Conservation (phyloP, 139 green algal genomes). For the Haematococcus sp. region DNA sequence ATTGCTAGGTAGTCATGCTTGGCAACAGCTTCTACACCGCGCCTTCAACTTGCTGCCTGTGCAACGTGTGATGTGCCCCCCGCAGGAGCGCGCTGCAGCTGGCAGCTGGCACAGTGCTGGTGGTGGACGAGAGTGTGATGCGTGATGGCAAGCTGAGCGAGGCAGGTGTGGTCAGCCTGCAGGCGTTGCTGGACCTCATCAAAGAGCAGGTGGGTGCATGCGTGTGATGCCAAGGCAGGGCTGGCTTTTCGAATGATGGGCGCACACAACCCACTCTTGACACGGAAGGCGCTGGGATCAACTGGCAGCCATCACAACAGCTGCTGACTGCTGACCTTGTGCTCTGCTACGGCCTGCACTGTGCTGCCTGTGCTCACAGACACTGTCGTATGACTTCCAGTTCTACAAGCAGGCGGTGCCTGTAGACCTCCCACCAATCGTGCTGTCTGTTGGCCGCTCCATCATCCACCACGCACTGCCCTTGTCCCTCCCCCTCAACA, state of each 20-base stretch:
- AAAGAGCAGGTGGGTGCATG: constrained; percentile 5
- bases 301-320: no score
- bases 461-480: constrained; percentile 37
- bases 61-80: not conserved
- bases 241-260: no score
- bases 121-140: constrained; percentile 76
- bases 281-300: no score
- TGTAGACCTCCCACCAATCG: constrained; percentile 49
- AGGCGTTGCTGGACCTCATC: constrained; percentile 55
- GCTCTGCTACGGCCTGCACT: no score
- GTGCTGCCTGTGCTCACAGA: no score
- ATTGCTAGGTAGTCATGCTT: no score
- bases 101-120: constrained; percentile 47
- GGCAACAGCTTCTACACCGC: no score
- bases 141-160: constrained; percentile 49
- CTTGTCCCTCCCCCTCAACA: constrained; percentile 39
- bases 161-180: constrained; percentile 55
- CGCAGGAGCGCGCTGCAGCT: constrained; percentile 52
- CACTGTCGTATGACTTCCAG: constrained; percentile 69
- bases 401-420: constrained; percentile 61
- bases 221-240: not conserved
- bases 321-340: no score
- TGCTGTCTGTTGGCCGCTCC: constrained; percentile 49
- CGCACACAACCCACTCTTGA: no score
- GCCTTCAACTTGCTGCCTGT: no score